These are phyloP conservation scores for Penicillium oxalicum DNA, from an alignment of 2,329 filamentous ascomycete genomes.

Conservation along the genomic window DNA sequence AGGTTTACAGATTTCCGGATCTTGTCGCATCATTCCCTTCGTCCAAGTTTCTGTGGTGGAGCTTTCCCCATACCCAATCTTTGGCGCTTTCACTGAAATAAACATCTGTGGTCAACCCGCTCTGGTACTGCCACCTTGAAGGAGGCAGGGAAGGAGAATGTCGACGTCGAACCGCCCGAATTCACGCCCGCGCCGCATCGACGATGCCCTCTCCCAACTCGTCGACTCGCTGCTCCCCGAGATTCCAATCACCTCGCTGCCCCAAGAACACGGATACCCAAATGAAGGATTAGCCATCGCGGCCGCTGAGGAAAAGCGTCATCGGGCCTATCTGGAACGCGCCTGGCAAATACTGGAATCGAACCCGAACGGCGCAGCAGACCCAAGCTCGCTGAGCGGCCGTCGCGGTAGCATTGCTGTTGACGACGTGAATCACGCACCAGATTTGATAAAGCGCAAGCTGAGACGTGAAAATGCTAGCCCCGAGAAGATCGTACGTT, in stretches of 20 bases:
- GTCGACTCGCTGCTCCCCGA: conserved; percentile 38
- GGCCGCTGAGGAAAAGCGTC: conserved; percentile 34
- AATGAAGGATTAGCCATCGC: conserved; percentile 32
- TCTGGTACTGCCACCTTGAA: conserved; percentile 2
- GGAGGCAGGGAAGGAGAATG: conserved; percentile 13
- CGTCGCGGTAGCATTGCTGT: conserved; percentile 29
- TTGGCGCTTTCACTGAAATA: background rate
- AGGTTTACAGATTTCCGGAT: no score
- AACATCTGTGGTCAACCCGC: background rate
- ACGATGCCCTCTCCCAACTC: conserved; percentile 40
- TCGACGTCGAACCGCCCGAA: conserved; percentile 30
- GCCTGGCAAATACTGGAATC: conserved; percentile 37
- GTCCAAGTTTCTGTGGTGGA: no score
- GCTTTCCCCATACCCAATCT: background rate
- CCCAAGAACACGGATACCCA: conserved; percentile 25
- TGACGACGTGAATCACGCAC: conserved; percentile 73
- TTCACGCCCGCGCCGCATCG: conserved; percentile 37
- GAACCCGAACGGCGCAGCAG: conserved; percentile 19
- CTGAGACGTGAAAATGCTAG: conserved; percentile 71
- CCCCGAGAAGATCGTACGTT: conserved; percentile 69
- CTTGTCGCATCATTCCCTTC: no score
- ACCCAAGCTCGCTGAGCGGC: conserved; percentile 23
- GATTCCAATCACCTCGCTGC: conserved; percentile 26
- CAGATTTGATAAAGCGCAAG: conserved; percentile 84
- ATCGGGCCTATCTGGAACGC: conserved; percentile 30